Base-by-base conservation (phyloP, 2,329 filamentous ascomycete species). In the Torrubiellomyces zombiae region DNA sequence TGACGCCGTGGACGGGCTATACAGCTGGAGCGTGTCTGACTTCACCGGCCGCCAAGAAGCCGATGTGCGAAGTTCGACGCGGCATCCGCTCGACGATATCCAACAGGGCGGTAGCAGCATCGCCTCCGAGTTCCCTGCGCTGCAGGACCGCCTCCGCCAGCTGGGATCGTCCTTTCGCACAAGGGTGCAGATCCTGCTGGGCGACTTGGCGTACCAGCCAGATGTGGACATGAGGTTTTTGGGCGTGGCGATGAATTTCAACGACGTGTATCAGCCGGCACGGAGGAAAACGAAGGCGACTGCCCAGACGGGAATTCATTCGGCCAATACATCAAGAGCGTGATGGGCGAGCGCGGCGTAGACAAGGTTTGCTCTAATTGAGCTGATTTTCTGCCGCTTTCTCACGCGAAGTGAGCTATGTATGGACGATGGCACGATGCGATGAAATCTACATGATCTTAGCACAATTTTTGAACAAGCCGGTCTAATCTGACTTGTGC, bases 201-300 rank as follows among this genome's bases (percentile, higher is more conserved):
- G 89, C 9, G 91, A 98, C 47, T 51, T 98, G 34, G 78, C 82
- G 7, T 86, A 91, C 52, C 86, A 95, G 51, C 76, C 83, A 1
- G 89, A 98, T 47, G 75, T 85, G 25, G 89, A 98, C 48, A 81
- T 98, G 73, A 67, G 86, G 27, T 95, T 95, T 59, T 55, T 98
- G 36, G 89, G 82, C 19, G 83, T 95, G 23, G 80, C 89, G 20
- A 95, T 98, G 82, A 98, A 95, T 53, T 98, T 95, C 53, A 98
- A 98, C 51, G 86, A 95, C 47, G 79, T 92, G 14, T 95, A 95
- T 50, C 69, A 80, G 50, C 79, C 81, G 9, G 67, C 74, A 21
- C 63, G 73, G 40, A 67, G 74, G 46, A 72, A 73, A 52, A 54
- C 63, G 30, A 62, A 57, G 48, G 25, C 40, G 5, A 4, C 28